phyloP scores from a whole-genome alignment of 306 rosid genomes.

The Quercus bicolor region DNA sequence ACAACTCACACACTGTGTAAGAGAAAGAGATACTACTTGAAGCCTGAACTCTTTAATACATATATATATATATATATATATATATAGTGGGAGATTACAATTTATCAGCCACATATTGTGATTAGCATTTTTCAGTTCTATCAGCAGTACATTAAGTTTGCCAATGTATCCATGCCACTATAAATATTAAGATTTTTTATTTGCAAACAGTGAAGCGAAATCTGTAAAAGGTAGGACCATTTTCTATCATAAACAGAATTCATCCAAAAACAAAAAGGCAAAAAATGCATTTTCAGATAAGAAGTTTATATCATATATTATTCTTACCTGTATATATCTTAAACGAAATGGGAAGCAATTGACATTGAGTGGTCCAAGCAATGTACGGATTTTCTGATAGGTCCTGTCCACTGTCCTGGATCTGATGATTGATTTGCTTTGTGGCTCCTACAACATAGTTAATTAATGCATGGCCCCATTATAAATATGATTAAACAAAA shows the following conservation, averaged over 20 bases:
- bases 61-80: neutral
- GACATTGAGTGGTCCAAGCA: constrained; percentile 41
- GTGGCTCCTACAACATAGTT: constrained; percentile 54
- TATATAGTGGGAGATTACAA: no score
- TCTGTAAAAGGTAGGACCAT: neutral
- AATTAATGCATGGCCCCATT: neutral
- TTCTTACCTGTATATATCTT: neutral
- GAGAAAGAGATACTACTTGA: neutral
- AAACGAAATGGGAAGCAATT: no score
- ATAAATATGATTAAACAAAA: constrained; percentile 2
- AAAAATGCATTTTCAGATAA: neutral
- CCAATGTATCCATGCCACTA: neutral
- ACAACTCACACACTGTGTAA: neutral
- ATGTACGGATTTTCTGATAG: constrained; percentile 58
- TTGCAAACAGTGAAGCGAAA: neutral
- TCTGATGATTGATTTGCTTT: constrained; percentile 88
- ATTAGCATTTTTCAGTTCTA: neutral
- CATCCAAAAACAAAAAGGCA: no score
- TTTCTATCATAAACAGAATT: neutral
- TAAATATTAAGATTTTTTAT: neutral
- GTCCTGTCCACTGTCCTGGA: constrained; percentile 41
- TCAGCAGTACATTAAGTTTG: neutral
- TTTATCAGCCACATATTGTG: neutral
- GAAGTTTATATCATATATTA: neutral
- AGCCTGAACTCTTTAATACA: neutral